A percentile compares a stretch with the other conserved stretches of the same genome.
Evolutionary conservation across 768 basidiomycete species (phyloP).

Genomic region (Fibroporia radiculosa): DNA sequence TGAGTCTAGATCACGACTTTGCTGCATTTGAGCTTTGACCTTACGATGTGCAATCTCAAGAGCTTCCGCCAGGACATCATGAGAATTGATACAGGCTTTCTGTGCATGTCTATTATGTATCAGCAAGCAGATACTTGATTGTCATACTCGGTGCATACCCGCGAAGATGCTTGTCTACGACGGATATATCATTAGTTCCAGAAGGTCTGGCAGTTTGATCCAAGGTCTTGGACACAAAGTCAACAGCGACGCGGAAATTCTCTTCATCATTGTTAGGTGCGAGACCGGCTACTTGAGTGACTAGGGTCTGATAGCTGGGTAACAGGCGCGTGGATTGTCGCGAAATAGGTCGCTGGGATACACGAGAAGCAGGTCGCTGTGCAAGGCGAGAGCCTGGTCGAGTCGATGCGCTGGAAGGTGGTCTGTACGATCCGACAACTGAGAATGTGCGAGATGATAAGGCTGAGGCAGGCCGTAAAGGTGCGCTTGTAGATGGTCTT

Average conservation of each 20-base stretch:
- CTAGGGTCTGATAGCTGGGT: slow-evolving; percentile 47
- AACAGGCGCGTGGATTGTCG: slow-evolving; percentile 42
- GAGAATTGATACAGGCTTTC: slow-evolving; percentile 64
- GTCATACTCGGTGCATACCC: slow-evolving; percentile 35
- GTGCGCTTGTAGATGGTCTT: slow-evolving; percentile 29
- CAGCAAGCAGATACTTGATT: slow-evolving; percentile 5
- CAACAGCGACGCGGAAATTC: slow-evolving; percentile 41
- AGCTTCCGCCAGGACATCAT: slow-evolving; percentile 53
- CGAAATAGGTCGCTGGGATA: slow-evolving; percentile 45
- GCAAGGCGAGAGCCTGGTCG: slow-evolving; percentile 24
- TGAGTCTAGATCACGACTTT: slow-evolving; percentile 54
- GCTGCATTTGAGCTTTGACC: slow-evolving; percentile 42
- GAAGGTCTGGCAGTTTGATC: slow-evolving; percentile 54
- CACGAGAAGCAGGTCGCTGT: slow-evolving; percentile 22
- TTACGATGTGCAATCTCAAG: slow-evolving; percentile 43
- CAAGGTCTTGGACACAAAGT: slow-evolving; percentile 50
- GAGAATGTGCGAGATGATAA: slow-evolving; percentile 32
- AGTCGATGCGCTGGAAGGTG: slow-evolving; percentile 28
- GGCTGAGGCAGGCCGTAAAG: slow-evolving; percentile 24
- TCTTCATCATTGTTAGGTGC: slow-evolving; percentile 33
- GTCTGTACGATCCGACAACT: slow-evolving; percentile 33
- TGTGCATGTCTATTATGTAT: slow-evolving; percentile 20
- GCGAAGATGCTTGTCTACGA: slow-evolving; percentile 42
- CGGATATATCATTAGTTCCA: slow-evolving; percentile 45
- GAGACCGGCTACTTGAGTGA: slow-evolving; percentile 46